A percentile compares a stretch with the other conserved stretches of the same genome.
Conservation (phyloP, 805 yeast species). For the Myxozyma nipponensis region DNA sequence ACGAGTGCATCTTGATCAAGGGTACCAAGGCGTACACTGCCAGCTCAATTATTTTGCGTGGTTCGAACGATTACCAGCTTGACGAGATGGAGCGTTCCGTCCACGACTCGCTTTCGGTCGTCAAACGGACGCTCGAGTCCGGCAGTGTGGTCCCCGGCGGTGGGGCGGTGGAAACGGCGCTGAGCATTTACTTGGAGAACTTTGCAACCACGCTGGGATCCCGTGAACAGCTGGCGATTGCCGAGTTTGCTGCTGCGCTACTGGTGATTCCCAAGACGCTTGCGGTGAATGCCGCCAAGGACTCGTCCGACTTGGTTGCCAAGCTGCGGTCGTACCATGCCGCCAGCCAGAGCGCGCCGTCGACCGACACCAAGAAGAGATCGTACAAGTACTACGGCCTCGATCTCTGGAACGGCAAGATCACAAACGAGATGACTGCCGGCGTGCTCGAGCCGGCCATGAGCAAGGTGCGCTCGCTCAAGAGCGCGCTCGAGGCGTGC, state of each 20-base stretch:
- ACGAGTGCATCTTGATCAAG: constrained; percentile 88
- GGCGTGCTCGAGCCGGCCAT: constrained; percentile 97
- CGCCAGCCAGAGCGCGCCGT: constrained; percentile 81
- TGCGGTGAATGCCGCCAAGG: constrained; percentile 97
- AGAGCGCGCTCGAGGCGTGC: constrained; percentile 97
- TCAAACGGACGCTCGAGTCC: constrained; percentile 91
- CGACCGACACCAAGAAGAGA: constrained; percentile 78
- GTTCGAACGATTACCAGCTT: constrained; percentile 86
- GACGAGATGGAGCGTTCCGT: constrained; percentile 99
- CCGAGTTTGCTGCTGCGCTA: constrained; percentile 90
- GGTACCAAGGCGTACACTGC: constrained; percentile 91
- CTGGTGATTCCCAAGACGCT: constrained; percentile 92
- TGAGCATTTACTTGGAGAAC: constrained; percentile 89
- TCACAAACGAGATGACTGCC: constrained; percentile 73
- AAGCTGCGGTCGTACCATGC: constrained; percentile 95
- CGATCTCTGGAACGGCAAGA: constrained; percentile 85
- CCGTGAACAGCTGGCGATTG: constrained; percentile 95
- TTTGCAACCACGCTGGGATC: constrained; percentile 98
- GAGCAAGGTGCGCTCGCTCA: constrained; percentile 85
- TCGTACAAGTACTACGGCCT: constrained; percentile 88
- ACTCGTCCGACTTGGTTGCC: constrained; percentile 89
- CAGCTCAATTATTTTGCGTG: constrained; percentile 86
- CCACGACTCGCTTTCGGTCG: constrained; percentile 91
- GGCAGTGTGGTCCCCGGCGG: constrained; percentile 98
- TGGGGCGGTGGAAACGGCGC: constrained; percentile 97